Evolutionary conservation across 441 rosid species (phyloP).

Genomic region (Daphne laureola): DNA sequence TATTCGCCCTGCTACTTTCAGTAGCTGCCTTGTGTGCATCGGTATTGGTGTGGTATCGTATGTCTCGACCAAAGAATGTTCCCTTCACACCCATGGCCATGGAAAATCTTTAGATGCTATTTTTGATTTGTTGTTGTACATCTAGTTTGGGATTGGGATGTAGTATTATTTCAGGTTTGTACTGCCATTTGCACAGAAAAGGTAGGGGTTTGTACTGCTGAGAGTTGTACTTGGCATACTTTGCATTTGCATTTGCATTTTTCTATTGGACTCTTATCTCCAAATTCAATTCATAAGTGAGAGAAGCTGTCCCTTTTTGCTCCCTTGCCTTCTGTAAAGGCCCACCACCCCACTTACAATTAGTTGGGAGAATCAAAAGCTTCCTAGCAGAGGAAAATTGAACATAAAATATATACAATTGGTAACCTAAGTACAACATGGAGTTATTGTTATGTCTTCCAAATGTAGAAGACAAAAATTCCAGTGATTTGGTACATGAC

Average conservation of each 20-base stretch:
- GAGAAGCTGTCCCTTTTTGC: constrained; percentile 4
- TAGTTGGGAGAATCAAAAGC: background rate
- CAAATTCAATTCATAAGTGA: constrained; percentile 7
- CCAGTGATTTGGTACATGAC: too few species aligned
- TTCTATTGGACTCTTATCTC: constrained; percentile 11
- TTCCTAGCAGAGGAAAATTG: background rate
- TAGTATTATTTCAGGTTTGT: constrained; percentile 16
- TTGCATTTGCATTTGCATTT: constrained; percentile 13
- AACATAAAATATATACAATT: background rate
- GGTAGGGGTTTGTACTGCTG: constrained; percentile 22
- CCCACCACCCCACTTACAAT: background rate
- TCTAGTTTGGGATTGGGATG: constrained; percentile 1
- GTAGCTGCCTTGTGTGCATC: constrained; percentile 48
- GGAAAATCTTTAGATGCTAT: constrained; percentile 29
- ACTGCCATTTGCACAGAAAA: constrained; percentile 13
- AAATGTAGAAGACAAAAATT: too few species aligned
- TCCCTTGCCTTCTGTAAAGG: background rate
- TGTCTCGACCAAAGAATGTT: constrained; percentile 23
- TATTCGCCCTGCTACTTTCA: constrained; percentile 60
- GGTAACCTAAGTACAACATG: too few species aligned
- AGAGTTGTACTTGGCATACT: constrained; percentile 21
- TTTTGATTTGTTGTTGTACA: background rate
- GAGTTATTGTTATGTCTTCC: too few species aligned
- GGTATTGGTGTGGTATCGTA: constrained; percentile 44
- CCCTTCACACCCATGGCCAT: constrained; percentile 43